A percentile compares a stretch with the other conserved stretches of the same genome.
These are phyloP conservation scores for Ophiostoma sp. DNA, from an alignment of 2,329 filamentous ascomycete species.

Conservation along the genomic window DNA sequence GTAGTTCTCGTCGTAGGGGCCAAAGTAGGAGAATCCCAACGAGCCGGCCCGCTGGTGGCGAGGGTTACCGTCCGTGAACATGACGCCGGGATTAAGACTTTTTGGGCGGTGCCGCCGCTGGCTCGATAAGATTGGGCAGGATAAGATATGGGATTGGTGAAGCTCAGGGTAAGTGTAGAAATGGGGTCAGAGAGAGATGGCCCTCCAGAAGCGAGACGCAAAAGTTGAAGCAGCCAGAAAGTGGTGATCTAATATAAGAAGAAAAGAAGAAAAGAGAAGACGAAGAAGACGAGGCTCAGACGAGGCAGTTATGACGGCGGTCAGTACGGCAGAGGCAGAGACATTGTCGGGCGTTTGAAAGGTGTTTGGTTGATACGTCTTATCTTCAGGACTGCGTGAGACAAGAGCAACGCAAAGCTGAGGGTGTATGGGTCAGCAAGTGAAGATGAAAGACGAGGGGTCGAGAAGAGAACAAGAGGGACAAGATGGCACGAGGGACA, in stretches of 20 bases:
- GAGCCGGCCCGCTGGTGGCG: constrained; percentile 23
- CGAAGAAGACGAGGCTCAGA: not conserved
- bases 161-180: constrained; percentile 10
- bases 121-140: not conserved
- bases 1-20: constrained; percentile 21
- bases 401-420: not conserved
- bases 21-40: constrained; percentile 21
- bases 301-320: not conserved
- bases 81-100: constrained; percentile 1
- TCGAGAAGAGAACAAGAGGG: not conserved
- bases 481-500: not conserved
- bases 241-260: not conserved
- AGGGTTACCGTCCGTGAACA: constrained; percentile 21
- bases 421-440: not conserved
- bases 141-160: constrained; percentile 4
- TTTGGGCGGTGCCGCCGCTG: not conserved
- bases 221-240: not conserved
- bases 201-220: not conserved
- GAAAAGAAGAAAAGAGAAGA: too few species aligned
- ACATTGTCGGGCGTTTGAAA: not conserved
- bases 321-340: not conserved
- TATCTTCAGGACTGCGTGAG: not conserved
- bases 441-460: not conserved
- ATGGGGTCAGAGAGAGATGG: not conserved
- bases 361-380: not conserved